These are phyloP conservation scores for Quercus phellos DNA, from an alignment of 331 rosid genomes.

Conservation along the genomic window DNA sequence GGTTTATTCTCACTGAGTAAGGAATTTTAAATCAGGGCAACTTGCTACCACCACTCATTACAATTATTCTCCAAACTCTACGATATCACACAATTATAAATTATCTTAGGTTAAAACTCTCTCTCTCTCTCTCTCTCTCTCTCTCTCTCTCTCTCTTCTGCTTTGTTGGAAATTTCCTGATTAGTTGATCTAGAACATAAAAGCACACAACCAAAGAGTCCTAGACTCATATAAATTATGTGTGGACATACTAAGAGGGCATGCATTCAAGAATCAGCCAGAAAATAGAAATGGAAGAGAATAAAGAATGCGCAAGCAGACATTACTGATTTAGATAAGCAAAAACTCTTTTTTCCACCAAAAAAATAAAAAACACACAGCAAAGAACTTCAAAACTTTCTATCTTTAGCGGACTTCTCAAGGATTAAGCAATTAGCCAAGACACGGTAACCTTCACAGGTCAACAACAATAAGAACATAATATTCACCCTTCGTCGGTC, in stretches of 20 bases:
- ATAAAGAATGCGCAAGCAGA: neutral
- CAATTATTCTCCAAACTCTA: neutral
- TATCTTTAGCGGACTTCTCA: neutral
- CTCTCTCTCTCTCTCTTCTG: neutral
- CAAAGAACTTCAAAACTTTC: neutral
- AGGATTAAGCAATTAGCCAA: neutral
- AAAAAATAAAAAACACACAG: neutral
- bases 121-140: neutral
- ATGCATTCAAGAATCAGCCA: neutral
- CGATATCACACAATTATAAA: neutral
- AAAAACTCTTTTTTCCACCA: neutral
- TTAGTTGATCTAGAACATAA: neutral
- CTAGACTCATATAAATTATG: neutral
- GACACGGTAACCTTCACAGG: neutral
- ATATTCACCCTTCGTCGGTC: constrained; percentile 54
- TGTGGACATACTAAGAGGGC: neutral
- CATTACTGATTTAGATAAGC: neutral
- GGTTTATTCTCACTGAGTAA: neutral
- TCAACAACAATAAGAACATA: neutral
- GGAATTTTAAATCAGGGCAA: neutral
- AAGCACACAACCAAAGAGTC: neutral
- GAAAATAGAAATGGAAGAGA: neutral
- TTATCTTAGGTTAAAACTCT: neutral
- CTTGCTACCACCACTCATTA: neutral
- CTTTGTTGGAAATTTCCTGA: neutral